Conservation (phyloP, 1,284 basidiomycete genomes). For the Malassezia sp. region DNA sequence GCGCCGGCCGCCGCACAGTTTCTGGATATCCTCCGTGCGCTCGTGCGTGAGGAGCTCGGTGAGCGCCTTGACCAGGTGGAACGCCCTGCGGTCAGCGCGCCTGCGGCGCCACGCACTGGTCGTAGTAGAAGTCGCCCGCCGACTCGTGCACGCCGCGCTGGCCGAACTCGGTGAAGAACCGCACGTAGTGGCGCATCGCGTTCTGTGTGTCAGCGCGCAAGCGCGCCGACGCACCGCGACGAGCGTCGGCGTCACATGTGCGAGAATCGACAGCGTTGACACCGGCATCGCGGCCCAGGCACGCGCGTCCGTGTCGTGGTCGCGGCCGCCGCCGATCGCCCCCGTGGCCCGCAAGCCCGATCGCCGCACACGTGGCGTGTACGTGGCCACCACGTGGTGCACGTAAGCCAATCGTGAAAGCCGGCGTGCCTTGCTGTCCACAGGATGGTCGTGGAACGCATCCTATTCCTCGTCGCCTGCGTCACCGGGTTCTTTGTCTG, state of each 20-base stretch:
- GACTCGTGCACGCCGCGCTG: constrained; percentile 4
- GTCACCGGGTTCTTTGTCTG: constrained; percentile 24
- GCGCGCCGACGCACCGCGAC: constrained; percentile 20
- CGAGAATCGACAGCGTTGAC: constrained; percentile 28
- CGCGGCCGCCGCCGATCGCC: background rate
- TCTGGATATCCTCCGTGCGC: constrained; percentile 43
- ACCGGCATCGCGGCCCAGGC: constrained; percentile 25
- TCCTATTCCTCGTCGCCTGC: constrained; percentile 23
- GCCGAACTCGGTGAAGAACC: constrained; percentile 2
- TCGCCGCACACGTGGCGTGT: too few relatives aligned
- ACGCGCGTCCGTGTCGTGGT: background rate
- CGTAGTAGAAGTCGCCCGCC: constrained; percentile 21
- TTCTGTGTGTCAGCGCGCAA: constrained; percentile 10
- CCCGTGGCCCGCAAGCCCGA: background rate
- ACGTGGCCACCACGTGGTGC: too few relatives aligned
- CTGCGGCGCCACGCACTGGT: constrained; percentile 10
- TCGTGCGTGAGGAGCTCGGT: constrained; percentile 38
- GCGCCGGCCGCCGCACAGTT: constrained; percentile 14
- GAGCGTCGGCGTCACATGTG: constrained; percentile 36
- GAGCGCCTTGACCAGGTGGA: constrained; percentile 22
- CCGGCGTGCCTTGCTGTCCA: too few relatives aligned
- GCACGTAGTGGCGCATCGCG: constrained; percentile 11
- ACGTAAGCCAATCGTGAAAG: too few relatives aligned
- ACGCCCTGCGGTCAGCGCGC: constrained; percentile 5
- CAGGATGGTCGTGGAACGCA: constrained; percentile 17